Conservation (phyloP, 805 yeast species). For the Spathaspora passalidarum region DNA sequence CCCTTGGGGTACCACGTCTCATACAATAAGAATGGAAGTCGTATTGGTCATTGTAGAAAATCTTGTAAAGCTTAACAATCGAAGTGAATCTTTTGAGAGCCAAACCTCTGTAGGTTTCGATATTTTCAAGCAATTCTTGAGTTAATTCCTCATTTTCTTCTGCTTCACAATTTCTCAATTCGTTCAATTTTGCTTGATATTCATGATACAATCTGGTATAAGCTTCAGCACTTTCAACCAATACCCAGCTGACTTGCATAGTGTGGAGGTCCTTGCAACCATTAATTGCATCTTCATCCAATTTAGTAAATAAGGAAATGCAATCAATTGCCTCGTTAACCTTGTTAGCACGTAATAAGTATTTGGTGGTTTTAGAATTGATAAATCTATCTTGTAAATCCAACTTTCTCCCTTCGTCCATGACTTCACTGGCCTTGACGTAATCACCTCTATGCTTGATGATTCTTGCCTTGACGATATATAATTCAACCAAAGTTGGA, state of each 20-base stretch:
- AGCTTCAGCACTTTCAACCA: constrained; percentile 81
- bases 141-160: constrained; percentile 28
- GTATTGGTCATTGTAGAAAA: constrained; percentile 77
- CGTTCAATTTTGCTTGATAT: constrained; percentile 16
- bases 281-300: constrained; percentile 71
- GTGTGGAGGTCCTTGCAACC: constrained; percentile 84
- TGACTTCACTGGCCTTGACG: constrained; percentile 57
- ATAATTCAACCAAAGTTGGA: constrained; percentile 82
- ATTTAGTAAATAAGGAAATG: constrained; percentile 76
- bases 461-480: constrained; percentile 76
- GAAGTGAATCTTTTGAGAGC: constrained; percentile 77
- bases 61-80: constrained; percentile 63
- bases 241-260: constrained; percentile 91
- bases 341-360: constrained; percentile 70
- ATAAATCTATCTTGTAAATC: constrained; percentile 91
- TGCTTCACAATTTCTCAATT: constrained; percentile 12
- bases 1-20: constrained; percentile 86
- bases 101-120: constrained; percentile 56
- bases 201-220: constrained; percentile 56
- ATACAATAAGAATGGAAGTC: constrained; percentile 94
- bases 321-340: constrained; percentile 71
- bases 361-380: constrained; percentile 84
- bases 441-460: constrained; percentile 67
- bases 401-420: constrained; percentile 68
- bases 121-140: constrained; percentile 38